phyloP scores from a whole-genome alignment of 768 basidiomycete species.

The Pisolithus tinctorius region DNA sequence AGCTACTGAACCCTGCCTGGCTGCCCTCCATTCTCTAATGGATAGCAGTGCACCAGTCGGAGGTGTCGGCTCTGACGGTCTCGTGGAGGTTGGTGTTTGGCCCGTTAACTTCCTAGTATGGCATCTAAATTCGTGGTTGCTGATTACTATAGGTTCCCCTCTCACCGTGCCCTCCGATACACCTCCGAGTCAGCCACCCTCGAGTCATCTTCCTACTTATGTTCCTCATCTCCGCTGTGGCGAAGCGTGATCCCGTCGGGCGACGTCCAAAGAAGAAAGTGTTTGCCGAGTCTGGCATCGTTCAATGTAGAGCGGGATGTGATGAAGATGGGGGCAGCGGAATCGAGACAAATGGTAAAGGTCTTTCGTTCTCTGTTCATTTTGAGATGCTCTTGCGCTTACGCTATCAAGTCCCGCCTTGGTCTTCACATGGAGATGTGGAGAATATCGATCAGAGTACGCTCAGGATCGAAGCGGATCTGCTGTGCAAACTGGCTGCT shows the following conservation, averaged over 20 bases:
- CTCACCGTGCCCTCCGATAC: slow-evolving; percentile 37
- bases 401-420: slow-evolving; percentile 40
- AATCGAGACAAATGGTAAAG: slow-evolving; percentile 10
- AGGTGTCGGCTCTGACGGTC: no score
- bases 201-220: slow-evolving; percentile 56
- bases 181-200: slow-evolving; percentile 61
- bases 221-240: slow-evolving; percentile 58
- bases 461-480: slow-evolving; percentile 61
- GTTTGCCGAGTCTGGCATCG: slow-evolving; percentile 60
- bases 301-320: slow-evolving; percentile 39
- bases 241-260: slow-evolving; percentile 69
- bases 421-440: slow-evolving; percentile 48
- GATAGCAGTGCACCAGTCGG: no score
- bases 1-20: no score
- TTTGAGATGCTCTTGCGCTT: background rate
- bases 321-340: slow-evolving; percentile 15
- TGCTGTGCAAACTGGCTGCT: slow-evolving; percentile 62
- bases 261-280: slow-evolving; percentile 66
- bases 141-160: slow-evolving; percentile 19
- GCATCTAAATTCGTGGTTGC: background rate
- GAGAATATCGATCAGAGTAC: slow-evolving; percentile 42
- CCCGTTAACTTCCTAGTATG: slow-evolving; percentile 21
- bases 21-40: no score
- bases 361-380: background rate
- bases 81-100: no score